Evolutionary conservation across 495 filamentous ascomycete species (phyloP), one percentile per base, ranked within the genome.

Genomic region (Hypoxylon rickii): DNA sequence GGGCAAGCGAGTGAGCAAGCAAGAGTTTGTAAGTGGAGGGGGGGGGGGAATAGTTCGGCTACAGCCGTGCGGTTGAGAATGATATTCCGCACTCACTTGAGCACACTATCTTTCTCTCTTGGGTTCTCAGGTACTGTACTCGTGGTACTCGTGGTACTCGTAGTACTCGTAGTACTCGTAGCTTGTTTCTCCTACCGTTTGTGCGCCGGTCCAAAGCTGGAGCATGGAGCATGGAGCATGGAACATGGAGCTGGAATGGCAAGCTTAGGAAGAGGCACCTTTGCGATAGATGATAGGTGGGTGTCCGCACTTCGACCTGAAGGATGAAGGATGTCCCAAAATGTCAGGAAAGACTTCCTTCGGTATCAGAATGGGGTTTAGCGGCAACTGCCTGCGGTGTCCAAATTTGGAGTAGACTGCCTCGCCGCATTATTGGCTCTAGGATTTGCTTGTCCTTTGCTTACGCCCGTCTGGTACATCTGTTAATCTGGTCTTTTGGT

Each of bases 311-410:
- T 4, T 39, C 48, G 42, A 47, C 43, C 32, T 44, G 59, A 44
- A 62, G 59, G 52, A 62, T 62, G 52, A 47, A 29, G 59, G 48
- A 56, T 57, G 55, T 59, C 52, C 52, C 46, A 41, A 53, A 52
- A 29, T 49, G 57, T 61, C 50, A 53, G 48, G 46, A 58, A 60
- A 49, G 36, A 41, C 60, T 43, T 26, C 59, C 45, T 36, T 66
- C 64, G 64, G 64, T 66, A 63, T 56, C 48, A 31, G 44, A 57
- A 64, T 48, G 16, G 17, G 60, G 64, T 61, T 64, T 66, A 66
- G 64, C 60, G 64, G 55, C 51, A n/a, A 31, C 36, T 7, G 36
- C 47, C 44, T 47, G 53, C 59, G 59, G 59, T 62, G 52, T 57
- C 51, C 59, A n/a, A 42, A 57, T 62, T 57, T 33, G 59, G 59